Evolutionary conservation across 345 rosid genomes (phyloP), one percentile per base, ranked within the genome.

Genomic region (Microcos paniculata): DNA sequence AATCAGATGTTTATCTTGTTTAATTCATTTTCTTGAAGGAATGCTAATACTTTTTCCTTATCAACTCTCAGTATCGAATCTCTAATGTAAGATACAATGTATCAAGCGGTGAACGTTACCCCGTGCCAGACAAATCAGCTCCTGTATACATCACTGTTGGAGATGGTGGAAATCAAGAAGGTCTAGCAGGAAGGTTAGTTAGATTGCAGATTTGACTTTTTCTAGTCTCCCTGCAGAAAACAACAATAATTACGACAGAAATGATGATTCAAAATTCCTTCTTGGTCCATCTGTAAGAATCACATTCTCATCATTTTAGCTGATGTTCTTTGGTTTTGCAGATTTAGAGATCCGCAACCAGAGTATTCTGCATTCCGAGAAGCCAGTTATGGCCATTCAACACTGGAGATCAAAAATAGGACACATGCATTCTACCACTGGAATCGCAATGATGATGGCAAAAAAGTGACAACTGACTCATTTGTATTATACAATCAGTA

Each of bases 101-200:
- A 51, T 88, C 98, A 58, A 89, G 88, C 63, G 92, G 97, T 38
- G 85, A 84, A 43, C 59, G 82, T 55, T 89, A 62, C 77, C 98
- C 98, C 1, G 66, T 86, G 68, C 83, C 91, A 10, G 94, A 96
- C 78, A 81, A 94, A 75, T 93, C 89, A 45, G 97, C 97, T 62
- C 98, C 99, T 1, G 85, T 96, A 71, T 92, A 96, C 84, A 85
- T 92, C 18, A 96, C 94, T 9, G 94, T 94, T 65, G 97, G 99
- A 73, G 98, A 95, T 73, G 98, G 99, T 31, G 99, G 99, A 79
- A 95, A 95, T 81, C 94, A 89, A 84, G 97, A 88, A 86, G 97
- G 97, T 79, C 89, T 94, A 57, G 94, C 96, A 8, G 84, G 75
- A 84, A 86, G 82, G 98, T 92, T 69, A 88, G 87, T 40, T 43